Conservation (phyloP, 495 filamentous ascomycete genomes). For the Penicillium argentinense region DNA sequence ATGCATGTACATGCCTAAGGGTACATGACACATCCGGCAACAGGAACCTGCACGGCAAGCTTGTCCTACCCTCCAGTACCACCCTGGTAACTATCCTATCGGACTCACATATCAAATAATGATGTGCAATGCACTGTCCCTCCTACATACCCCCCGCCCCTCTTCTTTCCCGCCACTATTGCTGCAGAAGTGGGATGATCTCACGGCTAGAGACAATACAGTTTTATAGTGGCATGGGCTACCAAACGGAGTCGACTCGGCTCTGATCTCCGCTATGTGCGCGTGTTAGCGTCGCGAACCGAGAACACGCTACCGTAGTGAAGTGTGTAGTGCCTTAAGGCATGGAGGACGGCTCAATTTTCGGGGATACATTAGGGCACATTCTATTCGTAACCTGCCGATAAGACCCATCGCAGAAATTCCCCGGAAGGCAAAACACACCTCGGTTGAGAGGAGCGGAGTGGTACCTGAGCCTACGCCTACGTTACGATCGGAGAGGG, state of each 20-base stretch:
- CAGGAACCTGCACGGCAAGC: background rate
- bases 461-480: background rate
- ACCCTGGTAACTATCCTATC: too few relatives aligned
- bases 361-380: slow-evolving; percentile 3
- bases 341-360: slow-evolving; percentile 1
- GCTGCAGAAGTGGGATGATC: slow-evolving; percentile 10
- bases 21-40: too few relatives aligned
- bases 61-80: background rate
- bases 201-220: slow-evolving; percentile 1
- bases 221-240: too few relatives aligned
- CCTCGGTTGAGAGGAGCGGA: background rate
- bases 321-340: background rate
- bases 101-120: slow-evolving; percentile 18
- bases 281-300: background rate
- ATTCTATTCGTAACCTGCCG: slow-evolving; percentile 7
- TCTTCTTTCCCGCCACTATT: background rate
- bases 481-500: background rate
- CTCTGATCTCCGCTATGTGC: slow-evolving; percentile 13
- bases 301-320: too few relatives aligned
- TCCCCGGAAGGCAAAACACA: slow-evolving; percentile 5
- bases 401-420: slow-evolving; percentile 4
- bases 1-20: background rate
- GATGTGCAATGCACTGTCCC: slow-evolving; percentile 23
- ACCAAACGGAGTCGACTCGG: slow-evolving; percentile 9
- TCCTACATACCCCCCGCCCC: slow-evolving; percentile 10